Conservation (phyloP, 208 protist genomes). For the Wallacemonas sp. region DNA sequence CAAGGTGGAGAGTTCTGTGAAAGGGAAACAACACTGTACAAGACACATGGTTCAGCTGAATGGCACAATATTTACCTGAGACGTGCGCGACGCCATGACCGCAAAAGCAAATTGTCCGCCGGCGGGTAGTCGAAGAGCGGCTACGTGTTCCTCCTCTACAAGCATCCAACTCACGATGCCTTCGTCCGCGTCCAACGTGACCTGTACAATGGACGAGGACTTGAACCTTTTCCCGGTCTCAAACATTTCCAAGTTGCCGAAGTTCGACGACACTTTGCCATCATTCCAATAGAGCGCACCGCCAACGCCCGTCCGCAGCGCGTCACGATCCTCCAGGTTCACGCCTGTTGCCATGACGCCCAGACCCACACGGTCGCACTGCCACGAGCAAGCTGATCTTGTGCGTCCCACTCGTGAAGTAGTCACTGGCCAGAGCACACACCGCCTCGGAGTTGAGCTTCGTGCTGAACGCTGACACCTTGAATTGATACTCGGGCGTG, state of each 20-base stretch:
- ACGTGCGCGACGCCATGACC: constrained; percentile 36
- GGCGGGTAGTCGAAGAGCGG: constrained; percentile 55
- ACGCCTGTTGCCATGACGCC: constrained; percentile 36
- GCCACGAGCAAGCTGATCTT: constrained; percentile 50
- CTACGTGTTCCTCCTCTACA: constrained; percentile 40
- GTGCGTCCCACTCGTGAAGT: constrained; percentile 36
- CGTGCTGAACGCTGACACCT: constrained; percentile 4
- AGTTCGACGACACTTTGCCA: constrained; percentile 50
- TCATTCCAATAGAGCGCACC: constrained; percentile 76
- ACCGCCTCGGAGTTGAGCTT: constrained; percentile 45
- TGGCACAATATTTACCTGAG: constrained; percentile 56
- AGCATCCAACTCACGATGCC: constrained; percentile 54
- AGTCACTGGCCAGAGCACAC: constrained; percentile 48
- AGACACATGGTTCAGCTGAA: background rate
- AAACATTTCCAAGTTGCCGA: constrained; percentile 28
- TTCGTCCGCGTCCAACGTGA: constrained; percentile 59
- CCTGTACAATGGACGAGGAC: constrained; percentile 26
- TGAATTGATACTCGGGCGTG: background rate
- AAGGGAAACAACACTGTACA: background rate
- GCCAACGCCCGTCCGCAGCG: constrained; percentile 8
- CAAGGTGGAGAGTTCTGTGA: background rate
- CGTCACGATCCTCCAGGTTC: constrained; percentile 10
- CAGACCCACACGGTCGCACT: constrained; percentile 53
- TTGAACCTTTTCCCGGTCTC: constrained; percentile 42
- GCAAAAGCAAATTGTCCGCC: constrained; percentile 48